Base-by-base conservation (phyloP, 2,329 filamentous ascomycete genomes). In the Metarhizium album region DNA sequence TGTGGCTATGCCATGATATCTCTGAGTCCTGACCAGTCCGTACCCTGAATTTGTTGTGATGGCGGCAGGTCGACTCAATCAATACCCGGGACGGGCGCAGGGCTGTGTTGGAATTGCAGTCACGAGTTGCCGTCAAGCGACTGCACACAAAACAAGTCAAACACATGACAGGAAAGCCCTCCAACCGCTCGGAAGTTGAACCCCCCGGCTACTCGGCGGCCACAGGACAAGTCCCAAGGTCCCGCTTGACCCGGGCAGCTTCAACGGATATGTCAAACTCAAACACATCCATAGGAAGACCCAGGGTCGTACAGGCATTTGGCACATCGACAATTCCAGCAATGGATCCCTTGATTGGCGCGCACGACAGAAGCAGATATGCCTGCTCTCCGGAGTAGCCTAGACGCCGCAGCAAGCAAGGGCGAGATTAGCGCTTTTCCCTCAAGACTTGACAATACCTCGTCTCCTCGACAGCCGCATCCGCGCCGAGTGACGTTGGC, bases 311-410 rank as follows among this genome's bases (percentile, higher is more conserved):
- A 63, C 90, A 95, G 0, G 86, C 87, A 63, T 95, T 95, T 0
- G 90, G 90, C 46, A 95, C 87, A 66, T 95, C 89, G 8, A 95
- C 90, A 51, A 95, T 86, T 0, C 90, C 90, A 1, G 89, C 90
- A 48, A 95, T 79, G 62, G 94, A 87, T 0, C 90, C 90, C 65
- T 94, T 86, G 4, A 95, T 78, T 0, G 90, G 90, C 0, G 90
- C 90, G 64, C 87, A 93, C 16, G 86, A 90, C 45, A 95, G 71
- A 47, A 95, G 70, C 29, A 96, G 74, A 63, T 96, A 95, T 56
- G 88, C 82, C 70, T 95, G 90, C 62, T 96, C 79, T 56, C 79
- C 78, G 18, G 68, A 74, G 60, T 83, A 83, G 47, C 84, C 88
- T 63, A n/a, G 42, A 40, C 38, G 27, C 24, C 47, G 37, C 31